These are phyloP conservation scores for Hura crepitans DNA, from an alignment of 441 rosid species.

Conservation along the genomic window DNA sequence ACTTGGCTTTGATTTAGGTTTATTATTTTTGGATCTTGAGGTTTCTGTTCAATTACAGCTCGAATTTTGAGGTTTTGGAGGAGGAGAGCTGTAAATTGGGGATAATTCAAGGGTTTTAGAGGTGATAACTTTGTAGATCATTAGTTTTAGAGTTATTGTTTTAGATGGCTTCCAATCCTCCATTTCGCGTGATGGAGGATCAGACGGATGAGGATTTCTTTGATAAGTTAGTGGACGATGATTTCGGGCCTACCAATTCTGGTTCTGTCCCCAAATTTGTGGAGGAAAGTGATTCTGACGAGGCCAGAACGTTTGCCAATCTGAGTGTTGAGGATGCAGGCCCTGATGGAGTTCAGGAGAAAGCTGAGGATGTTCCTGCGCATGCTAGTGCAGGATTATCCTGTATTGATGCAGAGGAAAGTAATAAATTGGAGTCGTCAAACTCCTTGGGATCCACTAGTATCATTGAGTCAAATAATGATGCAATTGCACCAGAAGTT, in stretches of 20 bases:
- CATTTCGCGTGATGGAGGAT: constrained; percentile 76
- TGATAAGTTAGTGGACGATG: constrained; percentile 82
- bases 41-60: constrained; percentile 32
- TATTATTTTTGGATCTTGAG: constrained; percentile 47
- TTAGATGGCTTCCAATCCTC: constrained; percentile 68
- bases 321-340: constrained; percentile 37
- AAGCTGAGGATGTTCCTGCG: constrained; percentile 14
- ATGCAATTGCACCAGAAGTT: constrained; percentile 32
- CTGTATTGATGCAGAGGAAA: constrained; percentile 18
- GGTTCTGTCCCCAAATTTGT: constrained; percentile 23
- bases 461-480: constrained; percentile 27
- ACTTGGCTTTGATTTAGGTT: constrained; percentile 26
- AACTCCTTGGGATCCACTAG: constrained; percentile 24
- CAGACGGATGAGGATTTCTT: constrained; percentile 97
- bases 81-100: constrained; percentile 14
- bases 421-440: constrained; percentile 10
- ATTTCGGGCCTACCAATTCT: constrained; percentile 39
- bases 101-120: constrained; percentile 16
- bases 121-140: constrained; percentile 28
- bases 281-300: constrained; percentile 56
- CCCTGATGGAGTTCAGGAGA: constrained; percentile 18
- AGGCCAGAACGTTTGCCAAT: constrained; percentile 52
- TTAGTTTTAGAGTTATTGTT: constrained; percentile 25
- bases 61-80: constrained; percentile 24
- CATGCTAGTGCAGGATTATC: constrained; percentile 14